Percentiles rank a stretch among this genome's conserved stretches.
phyloP scores from a whole-genome alignment of 768 basidiomycete species.

The Butyriboletus loyo region DNA sequence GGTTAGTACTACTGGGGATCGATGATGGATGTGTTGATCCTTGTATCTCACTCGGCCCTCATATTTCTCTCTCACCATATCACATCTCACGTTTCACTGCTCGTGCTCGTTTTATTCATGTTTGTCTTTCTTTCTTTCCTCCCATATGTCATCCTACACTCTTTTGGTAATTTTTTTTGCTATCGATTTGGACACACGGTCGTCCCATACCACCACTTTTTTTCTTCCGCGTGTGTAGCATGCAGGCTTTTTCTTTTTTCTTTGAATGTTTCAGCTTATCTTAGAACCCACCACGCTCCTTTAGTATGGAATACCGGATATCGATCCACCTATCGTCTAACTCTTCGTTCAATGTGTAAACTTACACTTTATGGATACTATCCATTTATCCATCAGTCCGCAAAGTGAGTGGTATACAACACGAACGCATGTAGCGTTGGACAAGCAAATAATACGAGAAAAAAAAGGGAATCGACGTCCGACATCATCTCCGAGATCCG shows the following conservation, averaged over 20 bases:
- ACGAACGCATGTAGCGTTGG: not conserved
- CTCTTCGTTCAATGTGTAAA: slow-evolving; percentile 23
- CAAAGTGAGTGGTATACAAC: not conserved
- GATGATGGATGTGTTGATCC: slow-evolving; percentile 14
- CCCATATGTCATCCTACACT: slow-evolving; percentile 25
- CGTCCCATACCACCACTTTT: slow-evolving; percentile 13
- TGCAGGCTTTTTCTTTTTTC: slow-evolving; percentile 25
- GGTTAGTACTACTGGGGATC: slow-evolving; percentile 22
- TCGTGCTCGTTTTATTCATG: slow-evolving; percentile 5
- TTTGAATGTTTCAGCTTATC: slow-evolving; percentile 1
- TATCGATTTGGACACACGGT: slow-evolving; percentile 18
- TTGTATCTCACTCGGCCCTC: not conserved
- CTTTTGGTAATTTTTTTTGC: slow-evolving; percentile 32
- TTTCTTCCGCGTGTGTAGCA: slow-evolving; percentile 23
- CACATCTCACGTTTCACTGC: not conserved
- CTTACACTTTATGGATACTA: slow-evolving; percentile 15
- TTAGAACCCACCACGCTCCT: slow-evolving; percentile 16
- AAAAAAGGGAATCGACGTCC: not conserved
- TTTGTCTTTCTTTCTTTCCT: not conserved
- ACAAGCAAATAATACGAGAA: not conserved
- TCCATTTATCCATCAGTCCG: slow-evolving; percentile 4
- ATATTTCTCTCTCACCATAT: not conserved
- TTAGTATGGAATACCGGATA: slow-evolving; percentile 12
- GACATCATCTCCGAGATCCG: not conserved
- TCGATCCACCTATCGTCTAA: slow-evolving; percentile 21